Conservation (phyloP, 352 stramenopile species). For the Phytophthora chlamydospora region DNA sequence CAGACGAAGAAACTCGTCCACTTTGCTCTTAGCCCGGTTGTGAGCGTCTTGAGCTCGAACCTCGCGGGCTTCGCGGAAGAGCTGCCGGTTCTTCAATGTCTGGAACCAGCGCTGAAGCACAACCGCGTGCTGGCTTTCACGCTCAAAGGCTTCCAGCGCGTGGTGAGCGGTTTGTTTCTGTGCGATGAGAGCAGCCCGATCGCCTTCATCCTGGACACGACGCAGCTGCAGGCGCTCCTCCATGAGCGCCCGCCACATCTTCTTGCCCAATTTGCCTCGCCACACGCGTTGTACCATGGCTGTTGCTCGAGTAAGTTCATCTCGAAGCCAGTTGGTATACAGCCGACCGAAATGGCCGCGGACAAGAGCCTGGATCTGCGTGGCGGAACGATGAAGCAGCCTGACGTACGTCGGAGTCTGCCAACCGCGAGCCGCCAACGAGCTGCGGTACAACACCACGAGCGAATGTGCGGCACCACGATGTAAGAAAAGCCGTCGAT, state of each 20-base stretch:
- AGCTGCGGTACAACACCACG: constrained; percentile 51
- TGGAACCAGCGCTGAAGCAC: constrained; percentile 73
- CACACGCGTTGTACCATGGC: constrained; percentile 61
- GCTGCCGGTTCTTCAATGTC: constrained; percentile 59
- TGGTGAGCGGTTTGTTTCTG: constrained; percentile 68
- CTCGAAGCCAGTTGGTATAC: constrained; percentile 39
- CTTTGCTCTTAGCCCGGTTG: constrained; percentile 38
- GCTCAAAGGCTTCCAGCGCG: constrained; percentile 52
- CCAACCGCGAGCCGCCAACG: constrained; percentile 62
- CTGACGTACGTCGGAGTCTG: constrained; percentile 54
- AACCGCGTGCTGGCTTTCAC: constrained; percentile 38
- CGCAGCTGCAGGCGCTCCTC: constrained; percentile 46
- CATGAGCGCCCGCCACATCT: constrained; percentile 62
- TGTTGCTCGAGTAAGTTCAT: constrained; percentile 39
- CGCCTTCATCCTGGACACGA: constrained; percentile 59
- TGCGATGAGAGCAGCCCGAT: constrained; percentile 63
- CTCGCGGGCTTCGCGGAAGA: constrained; percentile 53
- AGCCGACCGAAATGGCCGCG: constrained; percentile 54
- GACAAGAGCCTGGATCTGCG: constrained; percentile 61
- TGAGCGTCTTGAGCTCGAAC: constrained; percentile 27
- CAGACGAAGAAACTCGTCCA: constrained; percentile 35
- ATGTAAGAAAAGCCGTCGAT: constrained; percentile 53
- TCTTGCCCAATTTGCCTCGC: constrained; percentile 61
- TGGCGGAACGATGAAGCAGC: constrained; percentile 49
- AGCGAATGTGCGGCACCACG: constrained; percentile 59